phyloP scores from a whole-genome alignment of 1,139 yeast genomes.

The Geotrichum cucujoidarum region DNA sequence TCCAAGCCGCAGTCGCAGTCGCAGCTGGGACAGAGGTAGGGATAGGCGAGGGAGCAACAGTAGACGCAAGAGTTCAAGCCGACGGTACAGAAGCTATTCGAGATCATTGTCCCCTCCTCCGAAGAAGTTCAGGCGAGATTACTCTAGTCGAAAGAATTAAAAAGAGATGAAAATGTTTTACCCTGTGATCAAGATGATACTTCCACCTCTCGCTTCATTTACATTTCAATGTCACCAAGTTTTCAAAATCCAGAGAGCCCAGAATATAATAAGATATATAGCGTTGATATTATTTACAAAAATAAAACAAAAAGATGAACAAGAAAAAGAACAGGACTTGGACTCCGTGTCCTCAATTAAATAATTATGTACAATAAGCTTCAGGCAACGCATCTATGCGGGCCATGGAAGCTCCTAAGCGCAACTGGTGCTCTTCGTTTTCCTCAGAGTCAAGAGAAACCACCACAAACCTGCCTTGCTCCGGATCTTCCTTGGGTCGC shows the following conservation, averaged over 20 bases:
- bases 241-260: too few relatives aligned
- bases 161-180: too few relatives aligned
- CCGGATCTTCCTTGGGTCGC: slow-evolving; percentile 5
- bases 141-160: too few relatives aligned
- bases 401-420: slow-evolving; percentile 17
- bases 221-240: neutral
- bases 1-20: slow-evolving; percentile 10
- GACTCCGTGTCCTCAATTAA: neutral
- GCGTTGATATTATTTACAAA: too few relatives aligned
- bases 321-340: neutral
- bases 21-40: slow-evolving; percentile 8
- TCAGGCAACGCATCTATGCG: slow-evolving; percentile 12
- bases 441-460: slow-evolving; percentile 16
- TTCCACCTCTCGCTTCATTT: slow-evolving; percentile 4
- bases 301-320: neutral
- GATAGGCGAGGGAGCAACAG: slow-evolving; percentile 9
- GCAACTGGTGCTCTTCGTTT: slow-evolving; percentile 7
- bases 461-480: slow-evolving; percentile 13
- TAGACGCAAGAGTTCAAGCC: slow-evolving; percentile 13
- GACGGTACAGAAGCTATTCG: slow-evolving; percentile 2
- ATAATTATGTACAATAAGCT: neutral
- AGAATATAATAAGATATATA: too few relatives aligned
- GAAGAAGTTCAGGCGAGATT: neutral
- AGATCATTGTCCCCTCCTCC: neutral
- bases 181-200: neutral